Evolutionary conservation across 805 yeast species (phyloP), one percentile per base, ranked within the genome.

Genomic region (Metschnikowia cubensis): DNA sequence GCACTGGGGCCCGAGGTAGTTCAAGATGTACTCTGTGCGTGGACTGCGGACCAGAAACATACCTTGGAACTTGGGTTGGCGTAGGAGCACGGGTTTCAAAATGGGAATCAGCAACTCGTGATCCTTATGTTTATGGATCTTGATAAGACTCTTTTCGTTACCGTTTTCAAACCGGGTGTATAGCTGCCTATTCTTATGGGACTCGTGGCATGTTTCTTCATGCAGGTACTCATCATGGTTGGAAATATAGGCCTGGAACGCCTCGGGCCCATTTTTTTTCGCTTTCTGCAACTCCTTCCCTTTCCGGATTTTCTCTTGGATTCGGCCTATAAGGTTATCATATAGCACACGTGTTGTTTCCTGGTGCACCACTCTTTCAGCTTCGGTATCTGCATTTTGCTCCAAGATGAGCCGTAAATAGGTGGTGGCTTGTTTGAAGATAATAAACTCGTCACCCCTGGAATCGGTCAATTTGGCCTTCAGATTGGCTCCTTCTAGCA

Each of bases 371-470:
- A 22, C 48, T 31, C 47, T 47, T 38, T 66, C 67, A 17, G 50
- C 35, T 25, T 52, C 56, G 5, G 58, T 57, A 2, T 47, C 42
- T 11, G 36, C 32, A 2, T 39, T 49, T 5, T 58, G 40, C 43
- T 64, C 61, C 51, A 61, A 67, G 6, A 70, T 50, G 11, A 71
- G 60, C 38, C 75, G 59, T 3, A 70, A 50, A 37, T 52, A 55
- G 5, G 57, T 56, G 6, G 54, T 53, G 15, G 51, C 36, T 46
- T 71, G 72, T 53, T 69, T 70, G 43, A 71, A 60, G 32, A 72
- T 70, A 25, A 71, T 64, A 52, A 63, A 71, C 57, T 73, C 77
- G 49, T 72, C 75, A 54, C 75, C 75, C 31, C 48, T 59, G 18
- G 59, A 45, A 50, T 64, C 65, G n/a, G 67, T 63, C 52, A 71